phyloP scores from a whole-genome alignment of 2,329 filamentous ascomycete genomes.

The Huntiella savannae region DNA sequence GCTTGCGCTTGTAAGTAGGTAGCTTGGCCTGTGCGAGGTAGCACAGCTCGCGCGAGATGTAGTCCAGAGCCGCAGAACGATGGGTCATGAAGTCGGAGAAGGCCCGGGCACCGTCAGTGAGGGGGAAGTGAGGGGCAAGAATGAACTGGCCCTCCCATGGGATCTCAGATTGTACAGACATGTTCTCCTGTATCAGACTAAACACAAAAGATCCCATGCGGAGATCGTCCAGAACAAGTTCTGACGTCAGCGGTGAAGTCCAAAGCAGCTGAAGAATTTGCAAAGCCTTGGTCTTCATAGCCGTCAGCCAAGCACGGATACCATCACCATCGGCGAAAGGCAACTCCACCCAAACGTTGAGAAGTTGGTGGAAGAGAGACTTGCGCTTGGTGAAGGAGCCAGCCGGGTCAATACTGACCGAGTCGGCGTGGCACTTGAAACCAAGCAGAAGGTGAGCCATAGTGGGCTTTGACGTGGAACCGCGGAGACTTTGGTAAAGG shows the following conservation, averaged over 20 bases:
- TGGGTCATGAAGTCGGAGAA: slow-evolving; percentile 62
- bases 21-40: slow-evolving; percentile 51
- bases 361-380: slow-evolving; percentile 69
- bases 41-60: slow-evolving; percentile 69
- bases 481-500: slow-evolving; percentile 58
- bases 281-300: slow-evolving; percentile 48
- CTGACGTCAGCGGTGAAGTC: slow-evolving; percentile 60
- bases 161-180: slow-evolving; percentile 47
- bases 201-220: slow-evolving; percentile 65
- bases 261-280: slow-evolving; percentile 66
- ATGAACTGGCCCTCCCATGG: slow-evolving; percentile 55
- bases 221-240: slow-evolving; percentile 59
- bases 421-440: slow-evolving; percentile 57
- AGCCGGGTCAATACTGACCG: slow-evolving; percentile 46
- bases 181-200: slow-evolving; percentile 51
- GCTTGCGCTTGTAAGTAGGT: slow-evolving; percentile 48
- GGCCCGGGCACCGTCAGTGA: slow-evolving; percentile 45
- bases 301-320: slow-evolving; percentile 49
- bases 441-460: slow-evolving; percentile 83
- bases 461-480: slow-evolving; percentile 58
- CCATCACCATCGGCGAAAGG: slow-evolving; percentile 42
- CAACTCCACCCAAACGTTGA: slow-evolving; percentile 51
- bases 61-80: slow-evolving; percentile 63
- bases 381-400: slow-evolving; percentile 51
- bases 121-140: slow-evolving; percentile 44